phyloP scores from a whole-genome alignment of 2,329 filamentous ascomycete genomes.

The Fusarium subglutinans region DNA sequence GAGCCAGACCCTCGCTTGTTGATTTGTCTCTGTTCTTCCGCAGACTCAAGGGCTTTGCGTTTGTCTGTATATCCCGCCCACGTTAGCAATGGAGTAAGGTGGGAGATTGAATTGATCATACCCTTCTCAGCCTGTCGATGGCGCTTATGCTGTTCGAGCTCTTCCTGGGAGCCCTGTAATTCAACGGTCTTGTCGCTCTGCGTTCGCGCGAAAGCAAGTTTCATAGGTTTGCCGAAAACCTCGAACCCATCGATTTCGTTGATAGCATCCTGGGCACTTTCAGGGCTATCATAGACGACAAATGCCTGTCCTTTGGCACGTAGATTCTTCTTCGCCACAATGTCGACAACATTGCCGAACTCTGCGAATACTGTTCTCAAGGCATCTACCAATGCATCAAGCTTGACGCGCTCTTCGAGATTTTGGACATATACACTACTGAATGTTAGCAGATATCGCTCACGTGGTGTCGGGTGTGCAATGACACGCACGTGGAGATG shows the following conservation, averaged over 20 bases:
- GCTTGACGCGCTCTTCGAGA: conserved; percentile 90
- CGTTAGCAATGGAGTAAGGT: background rate
- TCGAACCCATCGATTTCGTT: conserved; percentile 93
- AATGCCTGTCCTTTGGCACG: conserved; percentile 97
- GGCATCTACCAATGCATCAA: conserved; percentile 77
- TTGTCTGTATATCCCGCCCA: conserved; percentile 58
- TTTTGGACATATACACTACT: conserved; percentile 78
- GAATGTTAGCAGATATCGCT: conserved; percentile 49
- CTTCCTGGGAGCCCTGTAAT: conserved; percentile 76
- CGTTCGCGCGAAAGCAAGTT: conserved; percentile 81
- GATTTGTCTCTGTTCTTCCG: conserved; percentile 79
- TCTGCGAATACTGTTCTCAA: conserved; percentile 84
- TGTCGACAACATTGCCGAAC: conserved; percentile 85
- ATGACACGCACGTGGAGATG: conserved; percentile 78
- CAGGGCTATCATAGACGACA: conserved; percentile 85
- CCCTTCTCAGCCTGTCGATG: conserved; percentile 89
- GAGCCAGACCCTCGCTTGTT: conserved; percentile 71
- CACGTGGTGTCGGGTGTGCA: conserved; percentile 68
- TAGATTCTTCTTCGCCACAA: conserved; percentile 88
- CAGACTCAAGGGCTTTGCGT: conserved; percentile 84
- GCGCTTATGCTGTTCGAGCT: conserved; percentile 87
- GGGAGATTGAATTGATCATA: conserved; percentile 50
- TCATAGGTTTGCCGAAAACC: conserved; percentile 90
- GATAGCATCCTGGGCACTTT: conserved; percentile 81
- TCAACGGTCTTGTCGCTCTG: conserved; percentile 89